These are phyloP conservation scores for Punctularia strigosozonata DNA, from an alignment of 768 basidiomycete species.

Conservation along the genomic window DNA sequence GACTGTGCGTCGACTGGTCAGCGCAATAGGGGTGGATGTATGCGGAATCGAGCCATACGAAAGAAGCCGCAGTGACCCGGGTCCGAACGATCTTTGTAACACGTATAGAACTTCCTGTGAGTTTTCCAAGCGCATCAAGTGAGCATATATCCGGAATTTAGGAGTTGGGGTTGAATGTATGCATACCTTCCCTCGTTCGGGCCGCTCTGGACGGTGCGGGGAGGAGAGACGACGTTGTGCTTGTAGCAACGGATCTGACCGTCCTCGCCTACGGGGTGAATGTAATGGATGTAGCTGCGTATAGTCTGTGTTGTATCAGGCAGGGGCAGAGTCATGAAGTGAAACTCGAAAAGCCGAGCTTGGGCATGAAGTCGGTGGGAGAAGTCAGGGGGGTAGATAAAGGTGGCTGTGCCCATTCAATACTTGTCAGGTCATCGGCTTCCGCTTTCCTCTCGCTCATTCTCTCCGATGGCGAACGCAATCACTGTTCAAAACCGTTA, in stretches of 20 bases:
- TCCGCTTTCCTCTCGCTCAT: background rate
- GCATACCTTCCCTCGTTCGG: conserved; percentile 8
- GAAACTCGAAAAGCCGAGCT: too few relatives aligned
- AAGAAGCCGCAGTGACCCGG: conserved; percentile 24
- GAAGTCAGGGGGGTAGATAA: background rate
- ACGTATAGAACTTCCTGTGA: conserved; percentile 25
- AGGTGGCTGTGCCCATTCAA: background rate
- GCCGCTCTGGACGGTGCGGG: conserved; percentile 15
- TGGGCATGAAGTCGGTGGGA: background rate
- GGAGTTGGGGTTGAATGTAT: conserved; percentile 30
- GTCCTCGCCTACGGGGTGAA: conserved; percentile 15
- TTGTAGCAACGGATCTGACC: conserved; percentile 23
- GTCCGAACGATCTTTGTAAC: conserved; percentile 15
- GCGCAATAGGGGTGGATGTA: background rate
- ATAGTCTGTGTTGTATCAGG: background rate
- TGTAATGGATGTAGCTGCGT: conserved; percentile 7
- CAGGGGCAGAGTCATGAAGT: too few relatives aligned
- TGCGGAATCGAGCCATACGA: conserved; percentile 14
- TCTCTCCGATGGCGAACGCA: conserved; percentile 6
- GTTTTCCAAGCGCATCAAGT: background rate
- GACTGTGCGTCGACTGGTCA: conserved; percentile 9
- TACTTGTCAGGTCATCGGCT: background rate
- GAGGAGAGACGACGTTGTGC: conserved; percentile 18
- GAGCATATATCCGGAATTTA: conserved; percentile 9
- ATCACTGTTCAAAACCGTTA: conserved; percentile 38